Conservation (phyloP, 805 yeast genomes). For the Candida ascalaphidarum region DNA sequence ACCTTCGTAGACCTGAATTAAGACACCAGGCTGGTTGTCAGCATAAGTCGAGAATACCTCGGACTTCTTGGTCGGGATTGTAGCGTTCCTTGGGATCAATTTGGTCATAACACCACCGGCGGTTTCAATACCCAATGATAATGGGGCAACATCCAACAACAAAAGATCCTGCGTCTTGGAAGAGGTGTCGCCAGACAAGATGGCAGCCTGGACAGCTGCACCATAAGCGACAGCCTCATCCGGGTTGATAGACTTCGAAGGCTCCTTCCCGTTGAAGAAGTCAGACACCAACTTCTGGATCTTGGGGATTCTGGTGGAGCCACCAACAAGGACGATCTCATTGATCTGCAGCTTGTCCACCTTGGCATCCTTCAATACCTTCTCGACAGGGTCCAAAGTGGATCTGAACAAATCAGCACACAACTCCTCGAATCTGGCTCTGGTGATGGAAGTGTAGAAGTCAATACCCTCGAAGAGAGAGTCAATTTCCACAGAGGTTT, state of each 20-base stretch:
- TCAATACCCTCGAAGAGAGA: slow-evolving; percentile 15
- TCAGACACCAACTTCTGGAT: slow-evolving; percentile 15
- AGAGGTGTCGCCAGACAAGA: slow-evolving; percentile 77
- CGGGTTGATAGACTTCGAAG: slow-evolving; percentile 15
- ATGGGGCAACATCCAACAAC: slow-evolving; percentile 86
- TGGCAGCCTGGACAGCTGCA: slow-evolving; percentile 38
- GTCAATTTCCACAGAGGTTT: slow-evolving; percentile 15
- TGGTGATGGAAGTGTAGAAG: slow-evolving; percentile 15
- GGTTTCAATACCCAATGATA: slow-evolving; percentile 93
- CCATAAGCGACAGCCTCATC: slow-evolving; percentile 17
- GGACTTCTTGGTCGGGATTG: slow-evolving; percentile 91
- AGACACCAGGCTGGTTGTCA: slow-evolving; percentile 92
- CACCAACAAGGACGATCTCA: slow-evolving; percentile 15
- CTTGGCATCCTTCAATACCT: slow-evolving; percentile 16
- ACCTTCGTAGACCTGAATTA: slow-evolving; percentile 93
- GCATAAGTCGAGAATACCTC: slow-evolving; percentile 95
- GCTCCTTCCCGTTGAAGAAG: slow-evolving; percentile 18
- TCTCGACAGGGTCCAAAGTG: slow-evolving; percentile 16
- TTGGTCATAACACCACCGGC: slow-evolving; percentile 98
- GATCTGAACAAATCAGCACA: slow-evolving; percentile 15
- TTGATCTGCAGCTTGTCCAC: slow-evolving; percentile 13
- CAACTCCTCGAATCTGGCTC: slow-evolving; percentile 17
- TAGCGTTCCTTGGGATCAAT: slow-evolving; percentile 88
- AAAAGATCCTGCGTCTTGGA: slow-evolving; percentile 41
- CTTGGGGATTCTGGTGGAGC: slow-evolving; percentile 17